Evolutionary conservation across 495 filamentous ascomycete genomes (phyloP).

Genomic region (Aspergillus haitiensis): DNA sequence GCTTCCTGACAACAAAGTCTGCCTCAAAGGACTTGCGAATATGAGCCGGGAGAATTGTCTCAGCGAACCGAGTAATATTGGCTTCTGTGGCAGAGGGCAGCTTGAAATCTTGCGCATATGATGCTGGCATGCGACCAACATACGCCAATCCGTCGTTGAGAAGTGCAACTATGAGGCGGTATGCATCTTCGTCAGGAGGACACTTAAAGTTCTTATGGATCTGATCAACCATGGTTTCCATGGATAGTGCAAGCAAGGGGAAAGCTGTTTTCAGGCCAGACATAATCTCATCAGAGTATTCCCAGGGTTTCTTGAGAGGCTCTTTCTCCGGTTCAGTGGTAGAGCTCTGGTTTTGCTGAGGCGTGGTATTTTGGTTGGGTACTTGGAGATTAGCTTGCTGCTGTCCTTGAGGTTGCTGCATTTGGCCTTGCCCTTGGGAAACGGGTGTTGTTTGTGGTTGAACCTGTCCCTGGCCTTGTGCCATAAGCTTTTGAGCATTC

Average conservation of each 20-base stretch:
- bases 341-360: constrained; percentile 30
- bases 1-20: constrained; percentile 90
- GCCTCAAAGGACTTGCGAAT: constrained; percentile 93
- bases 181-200: constrained; percentile 96
- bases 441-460: constrained; percentile 26
- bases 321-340: constrained; percentile 40
- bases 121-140: constrained; percentile 78
- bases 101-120: constrained; percentile 88
- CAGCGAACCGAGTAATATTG: constrained; percentile 94
- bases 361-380: constrained; percentile 41
- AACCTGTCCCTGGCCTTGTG: constrained; percentile 31
- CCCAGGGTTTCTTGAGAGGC: constrained; percentile 80
- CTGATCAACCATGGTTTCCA: constrained; percentile 99
- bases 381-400: constrained; percentile 41
- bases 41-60: constrained; percentile 90
- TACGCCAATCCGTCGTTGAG: constrained; percentile 91
- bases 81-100: constrained; percentile 85
- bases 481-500: constrained; percentile 23
- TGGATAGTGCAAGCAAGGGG: constrained; percentile 90
- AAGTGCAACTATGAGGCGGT: constrained; percentile 93
- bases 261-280: constrained; percentile 92
- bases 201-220: constrained; percentile 99
- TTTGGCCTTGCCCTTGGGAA: constrained; percentile 28
- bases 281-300: constrained; percentile 93
- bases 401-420: constrained; percentile 36